Conservation (phyloP, 805 yeast species). For the Monosporozyma unispora region DNA sequence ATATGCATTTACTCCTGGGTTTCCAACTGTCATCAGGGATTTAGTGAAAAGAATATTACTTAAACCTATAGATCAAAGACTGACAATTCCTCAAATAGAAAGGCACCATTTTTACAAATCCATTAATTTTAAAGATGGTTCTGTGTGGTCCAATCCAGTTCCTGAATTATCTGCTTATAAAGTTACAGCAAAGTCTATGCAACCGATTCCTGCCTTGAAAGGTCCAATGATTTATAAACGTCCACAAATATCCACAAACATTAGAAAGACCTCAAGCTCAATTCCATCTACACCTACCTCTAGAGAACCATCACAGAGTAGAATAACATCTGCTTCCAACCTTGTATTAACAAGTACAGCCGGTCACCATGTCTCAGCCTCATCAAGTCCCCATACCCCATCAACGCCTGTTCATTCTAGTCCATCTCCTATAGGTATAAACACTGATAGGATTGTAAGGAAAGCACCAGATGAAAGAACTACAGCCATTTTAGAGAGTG, state of each 20-base stretch:
- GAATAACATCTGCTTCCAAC: not conserved
- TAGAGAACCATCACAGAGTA: not conserved
- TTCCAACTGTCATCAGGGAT: slow-evolving; percentile 65
- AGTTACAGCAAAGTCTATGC: slow-evolving; percentile 69
- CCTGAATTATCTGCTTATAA: slow-evolving; percentile 68
- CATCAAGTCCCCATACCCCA: not conserved
- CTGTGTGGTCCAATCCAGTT: slow-evolving; percentile 50
- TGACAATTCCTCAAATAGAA: slow-evolving; percentile 48
- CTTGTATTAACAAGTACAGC: not conserved
- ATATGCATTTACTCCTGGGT: slow-evolving; percentile 78
- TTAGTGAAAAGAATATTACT: slow-evolving; percentile 60
- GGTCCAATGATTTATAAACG: slow-evolving; percentile 6
- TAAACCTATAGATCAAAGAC: slow-evolving; percentile 54
- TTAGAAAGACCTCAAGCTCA: not conserved
- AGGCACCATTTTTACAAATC: slow-evolving; percentile 54
- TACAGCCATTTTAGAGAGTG: slow-evolving; percentile 25
- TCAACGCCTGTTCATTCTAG: not conserved
- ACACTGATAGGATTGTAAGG: slow-evolving; percentile 6
- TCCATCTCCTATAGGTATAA: not conserved
- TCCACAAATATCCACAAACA: slow-evolving; percentile 1
- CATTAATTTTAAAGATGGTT: slow-evolving; percentile 45
- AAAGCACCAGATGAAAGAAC: slow-evolving; percentile 25
- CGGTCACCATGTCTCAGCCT: not conserved
- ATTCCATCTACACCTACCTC: not conserved
- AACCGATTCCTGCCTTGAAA: slow-evolving; percentile 52